Base-by-base conservation (phyloP, 78 protist species). In the Guillardia theta region DNA sequence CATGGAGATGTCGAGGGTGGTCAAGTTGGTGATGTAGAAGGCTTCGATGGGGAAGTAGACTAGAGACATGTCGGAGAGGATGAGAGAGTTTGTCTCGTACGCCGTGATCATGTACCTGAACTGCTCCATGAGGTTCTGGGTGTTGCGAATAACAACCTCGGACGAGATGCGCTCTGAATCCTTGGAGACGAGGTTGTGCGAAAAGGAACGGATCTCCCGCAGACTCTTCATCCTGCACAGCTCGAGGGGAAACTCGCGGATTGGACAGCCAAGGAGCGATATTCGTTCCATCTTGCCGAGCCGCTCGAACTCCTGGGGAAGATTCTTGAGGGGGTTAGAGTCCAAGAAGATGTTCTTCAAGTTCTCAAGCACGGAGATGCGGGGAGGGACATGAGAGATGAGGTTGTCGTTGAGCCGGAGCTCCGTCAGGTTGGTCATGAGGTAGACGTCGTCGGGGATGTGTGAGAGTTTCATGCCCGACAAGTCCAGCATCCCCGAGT, bases 91-190 rank as follows among this genome's bases (percentile, higher is more conserved):
- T 0, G 90, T 78, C 48, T 78, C 90, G 30, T 43, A 43, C 24
- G 90, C 90, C 90, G 39, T 43, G 43, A 78, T 37, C 90, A 78
- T 78, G 15, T 43, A 50, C 90, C 18, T 48, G 90, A 78, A 78
- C 18, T 18, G 5, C 37, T 78, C 90, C 15, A 78, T 45, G 37
- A 78, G 90, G 33, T 27, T 43, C 15, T 18, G 8, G 1, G 90
- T 78, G 37, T 30, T 0, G 1, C 44, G 41, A 4, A 78, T n/a
- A 0, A 78, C 24, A 18, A 44, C 90, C 45, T 37, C 90, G 53
- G 8, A 10, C 47, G 90, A 0, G 43, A 78, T 27, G 47, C 15
- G 15, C 50, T 37, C 90, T 30, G 90, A 50, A 46, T 45, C 53
- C 48, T 18, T 43, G 33, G 90, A 50, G 0, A 78, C 48, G 43